Evolutionary conservation across 192 early-diverging fungal species (phyloP).

Genomic region (Rhizophagus sp.): DNA sequence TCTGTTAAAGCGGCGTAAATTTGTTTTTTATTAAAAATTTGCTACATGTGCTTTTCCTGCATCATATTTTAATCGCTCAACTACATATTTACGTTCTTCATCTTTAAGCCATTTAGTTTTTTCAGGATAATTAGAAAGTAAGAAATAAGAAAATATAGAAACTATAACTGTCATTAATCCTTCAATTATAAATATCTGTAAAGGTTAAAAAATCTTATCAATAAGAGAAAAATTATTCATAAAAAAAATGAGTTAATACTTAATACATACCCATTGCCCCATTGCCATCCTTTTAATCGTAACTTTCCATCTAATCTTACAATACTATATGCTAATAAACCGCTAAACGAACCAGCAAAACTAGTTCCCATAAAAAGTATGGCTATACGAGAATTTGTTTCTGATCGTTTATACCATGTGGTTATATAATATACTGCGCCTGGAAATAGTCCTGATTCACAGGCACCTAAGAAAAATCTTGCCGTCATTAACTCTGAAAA

Average conservation of each 20-base stretch:
- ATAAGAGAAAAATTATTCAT: not conserved
- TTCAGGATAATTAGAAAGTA: conserved; percentile 51
- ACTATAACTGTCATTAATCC: conserved; percentile 50
- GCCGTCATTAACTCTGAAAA: conserved; percentile 45
- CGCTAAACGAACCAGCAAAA: conserved; percentile 63
- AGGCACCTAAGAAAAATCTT: conserved; percentile 62
- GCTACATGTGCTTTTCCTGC: conserved; percentile 49
- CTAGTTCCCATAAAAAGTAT: conserved; percentile 54
- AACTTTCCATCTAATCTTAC: conserved; percentile 52
- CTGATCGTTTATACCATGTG: conserved; percentile 57
- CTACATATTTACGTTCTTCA: conserved; percentile 46
- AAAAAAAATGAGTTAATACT: conserved; percentile 8
- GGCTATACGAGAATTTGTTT: conserved; percentile 57
- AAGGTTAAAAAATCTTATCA: not conserved
- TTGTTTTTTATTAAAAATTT: conserved; percentile 53
- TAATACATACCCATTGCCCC: conserved; percentile 49
- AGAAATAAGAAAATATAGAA: conserved; percentile 43
- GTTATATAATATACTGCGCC: conserved; percentile 57
- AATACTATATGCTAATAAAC: conserved; percentile 67
- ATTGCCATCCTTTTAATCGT: conserved; percentile 56
- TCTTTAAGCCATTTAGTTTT: conserved; percentile 46
- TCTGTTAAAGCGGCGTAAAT: conserved; percentile 49
- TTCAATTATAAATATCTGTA: conserved; percentile 62
- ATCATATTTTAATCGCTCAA: conserved; percentile 46
- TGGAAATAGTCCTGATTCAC: conserved; percentile 63